Base-by-base conservation (phyloP, 768 basidiomycete genomes). In the Suillus lakei region DNA sequence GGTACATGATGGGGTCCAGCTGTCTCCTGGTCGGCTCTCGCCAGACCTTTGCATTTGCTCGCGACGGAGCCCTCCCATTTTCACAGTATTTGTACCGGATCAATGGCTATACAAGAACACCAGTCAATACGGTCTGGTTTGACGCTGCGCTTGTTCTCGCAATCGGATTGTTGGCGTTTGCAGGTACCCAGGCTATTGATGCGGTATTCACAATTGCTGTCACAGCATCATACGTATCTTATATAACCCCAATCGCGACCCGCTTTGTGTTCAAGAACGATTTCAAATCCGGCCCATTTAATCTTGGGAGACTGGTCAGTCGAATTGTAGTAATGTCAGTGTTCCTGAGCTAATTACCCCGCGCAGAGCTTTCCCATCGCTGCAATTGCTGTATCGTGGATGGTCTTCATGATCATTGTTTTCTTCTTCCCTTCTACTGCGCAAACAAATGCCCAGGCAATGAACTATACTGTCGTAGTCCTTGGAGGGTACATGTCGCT, bases 31-130 rank as follows among this genome's bases (percentile, higher is more conserved):
- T 81, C 7, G 74, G 78, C 5, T 84, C 83, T 2, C 84, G 91
- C 4, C 90, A 92, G 73, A 86, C 85, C 0, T 91, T 90, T 69
- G 90, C 90, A 1, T 91, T 91, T 74, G 83, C 88, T 32, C 83
- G 91, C 1, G 90, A 92, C 70, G 84, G 83, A 30, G 89, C 86
- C 0, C 82, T 91, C 5, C 90, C 89, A 0, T 84, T 91, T 67
- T 91, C 90, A 0, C 66, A 75, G 8, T 85, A 81, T 79, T 76
- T 91, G 2, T 88, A 88, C 71, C 80, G 82, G 39, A 83, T 92
- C 76, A 88, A 87, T 72, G 56, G 63, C 0, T 77, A 70, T 63
- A 87, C 86, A 2, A 75, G 80, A 23, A 86, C 88, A 0, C 89
- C 88, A 0, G 81, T 89, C 6, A 81, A 85, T 66, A 83, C 84